phyloP scores from a whole-genome alignment of 2,329 filamentous ascomycete species.

The Lachnellula occidentalis region DNA sequence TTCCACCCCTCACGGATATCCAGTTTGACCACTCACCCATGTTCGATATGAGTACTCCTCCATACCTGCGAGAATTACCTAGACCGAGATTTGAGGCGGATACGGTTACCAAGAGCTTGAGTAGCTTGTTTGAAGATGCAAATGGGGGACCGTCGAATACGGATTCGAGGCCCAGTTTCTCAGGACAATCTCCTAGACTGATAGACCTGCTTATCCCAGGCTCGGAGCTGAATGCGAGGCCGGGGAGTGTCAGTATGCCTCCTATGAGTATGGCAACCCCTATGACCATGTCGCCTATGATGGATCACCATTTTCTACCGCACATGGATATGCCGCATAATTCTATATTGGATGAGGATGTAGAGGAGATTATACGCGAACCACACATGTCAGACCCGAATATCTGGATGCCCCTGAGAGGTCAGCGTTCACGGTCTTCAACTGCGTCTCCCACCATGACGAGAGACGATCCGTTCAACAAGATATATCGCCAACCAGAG shows the following conservation, averaged over 20 bases:
- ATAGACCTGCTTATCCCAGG: constrained; percentile 44
- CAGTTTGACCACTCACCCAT: constrained; percentile 25
- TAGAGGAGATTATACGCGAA: constrained; percentile 50
- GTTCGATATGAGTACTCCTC: constrained; percentile 30
- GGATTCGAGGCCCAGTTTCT: constrained; percentile 32
- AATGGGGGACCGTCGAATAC: constrained; percentile 25
- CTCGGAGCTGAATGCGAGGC: constrained; percentile 39
- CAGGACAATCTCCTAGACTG: constrained; percentile 42
- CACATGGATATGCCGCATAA: constrained; percentile 22
- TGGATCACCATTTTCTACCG: constrained; percentile 20
- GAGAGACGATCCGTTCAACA: constrained; percentile 21
- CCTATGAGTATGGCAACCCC: constrained; percentile 16
- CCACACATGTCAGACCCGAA: constrained; percentile 21
- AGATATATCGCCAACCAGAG: constrained; percentile 41
- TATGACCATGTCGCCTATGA: constrained; percentile 17
- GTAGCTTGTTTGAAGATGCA: constrained; percentile 33
- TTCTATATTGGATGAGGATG: constrained; percentile 38
- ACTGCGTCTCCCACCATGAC: constrained; percentile 16
- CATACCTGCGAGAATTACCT: constrained; percentile 24
- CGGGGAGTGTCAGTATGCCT: constrained; percentile 22
- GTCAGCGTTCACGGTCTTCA: constrained; percentile 20
- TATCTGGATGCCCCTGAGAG: constrained; percentile 22
- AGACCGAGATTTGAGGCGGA: constrained; percentile 31
- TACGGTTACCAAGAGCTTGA: constrained; percentile 32
- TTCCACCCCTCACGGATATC: constrained; percentile 18